Conservation (phyloP, 2,329 filamentous ascomycete species). For the Trichocomaceae sp. region DNA sequence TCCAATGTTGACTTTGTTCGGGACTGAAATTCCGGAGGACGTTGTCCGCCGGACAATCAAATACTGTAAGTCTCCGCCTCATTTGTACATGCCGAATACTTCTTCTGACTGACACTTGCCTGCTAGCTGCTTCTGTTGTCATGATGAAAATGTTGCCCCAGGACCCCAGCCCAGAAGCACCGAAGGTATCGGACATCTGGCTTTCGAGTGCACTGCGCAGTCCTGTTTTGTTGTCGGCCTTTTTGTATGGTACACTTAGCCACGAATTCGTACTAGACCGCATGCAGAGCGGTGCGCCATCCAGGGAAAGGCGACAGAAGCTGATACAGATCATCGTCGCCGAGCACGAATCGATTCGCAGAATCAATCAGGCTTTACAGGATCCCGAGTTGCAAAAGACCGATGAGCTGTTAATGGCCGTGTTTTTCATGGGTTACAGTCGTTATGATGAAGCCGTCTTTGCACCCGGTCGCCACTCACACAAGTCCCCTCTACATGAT, state of each 20-base stretch:
- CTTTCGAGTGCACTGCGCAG: conserved; percentile 8
- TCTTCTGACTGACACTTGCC: neutral
- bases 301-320: conserved; percentile 10
- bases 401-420: conserved; percentile 21
- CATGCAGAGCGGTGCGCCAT: conserved; percentile 10
- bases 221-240: conserved; percentile 11
- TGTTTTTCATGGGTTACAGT: conserved; percentile 21
- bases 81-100: neutral
- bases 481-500: conserved; percentile 18
- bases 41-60: conserved; percentile 11
- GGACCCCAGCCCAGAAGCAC: neutral
- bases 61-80: conserved; percentile 8
- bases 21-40: conserved; percentile 9
- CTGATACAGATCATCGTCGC: conserved; percentile 14
- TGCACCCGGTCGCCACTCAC: conserved; percentile 13
- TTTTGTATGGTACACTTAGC: conserved; percentile 14
- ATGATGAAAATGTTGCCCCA: conserved; percentile 13
- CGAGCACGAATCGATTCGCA: conserved; percentile 18
- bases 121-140: conserved; percentile 11
- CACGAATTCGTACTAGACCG: conserved; percentile 13
- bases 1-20: conserved; percentile 11
- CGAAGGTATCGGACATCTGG: conserved; percentile 13
- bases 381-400: conserved; percentile 16
- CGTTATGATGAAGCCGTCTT: conserved; percentile 15
- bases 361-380: conserved; percentile 19